Base-by-base conservation (phyloP, 352 stramenopile species). In the Globisporangium barbulae region DNA sequence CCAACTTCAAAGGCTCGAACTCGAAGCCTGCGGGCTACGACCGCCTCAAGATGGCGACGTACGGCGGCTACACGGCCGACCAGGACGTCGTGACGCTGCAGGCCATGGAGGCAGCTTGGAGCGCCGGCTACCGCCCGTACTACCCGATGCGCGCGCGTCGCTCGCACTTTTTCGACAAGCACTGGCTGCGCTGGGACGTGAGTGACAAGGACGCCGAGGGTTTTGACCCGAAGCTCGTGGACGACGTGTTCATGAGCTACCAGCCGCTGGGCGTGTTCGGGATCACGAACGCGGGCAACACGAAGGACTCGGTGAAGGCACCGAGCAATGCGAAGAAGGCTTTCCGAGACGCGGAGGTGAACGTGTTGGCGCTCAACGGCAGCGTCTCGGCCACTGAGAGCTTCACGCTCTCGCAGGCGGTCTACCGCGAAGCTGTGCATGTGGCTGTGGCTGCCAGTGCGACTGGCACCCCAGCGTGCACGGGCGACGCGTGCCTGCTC, bases 101-200 rank as follows among this genome's bases (percentile, higher is more conserved):
- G 61, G 71, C 78, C 19, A 89, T 89, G 59, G 65, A 81, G 65
- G 70, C 69, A 0, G 65, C 74, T 2, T 79, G 66, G 68, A 62
- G 70, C 17, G 62, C 63, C 17, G 72, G 77, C 19, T 95, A 89
- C 69, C 84, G 78, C 39, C 73, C 79, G 19, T 95, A 93, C 73
- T 75, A 86, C 45, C 86, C 86, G 9, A 90, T 82, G 65, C 71
- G 67, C 35, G 71, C 56, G 5, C 76, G 78, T 25, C 78, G 75
- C 28, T 88, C 76, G 33, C 64, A 80, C 21, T 94, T 93, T 65
- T 94, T 85, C 75, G 63, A 89, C 47, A 79, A 80, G 54, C 65
- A 82, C 35, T 93, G 80, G 81, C 48, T 92, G 41, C 58, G 25
- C 8, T 91, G 77, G 74, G 75, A 93, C 61, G 64, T 82, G 8